Evolutionary conservation across 129 eudicot species (phyloP).

Genomic region (Pulicaria dysenterica): DNA sequence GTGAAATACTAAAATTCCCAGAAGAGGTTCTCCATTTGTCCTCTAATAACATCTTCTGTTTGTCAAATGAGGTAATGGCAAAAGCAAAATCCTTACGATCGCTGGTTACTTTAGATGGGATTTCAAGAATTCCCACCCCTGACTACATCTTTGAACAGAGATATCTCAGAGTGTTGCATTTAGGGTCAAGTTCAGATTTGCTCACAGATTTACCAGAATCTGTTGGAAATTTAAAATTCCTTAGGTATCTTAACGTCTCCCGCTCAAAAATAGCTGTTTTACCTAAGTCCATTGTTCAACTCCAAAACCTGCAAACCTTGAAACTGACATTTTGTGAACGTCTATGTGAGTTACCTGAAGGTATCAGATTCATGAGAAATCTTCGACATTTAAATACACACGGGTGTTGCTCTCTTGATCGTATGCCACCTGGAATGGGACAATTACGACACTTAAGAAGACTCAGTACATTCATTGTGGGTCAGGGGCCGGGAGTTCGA

Average conservation of each 20-base stretch:
- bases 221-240: conserved; percentile 37
- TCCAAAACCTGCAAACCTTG: conserved; percentile 41
- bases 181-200: conserved; percentile 39
- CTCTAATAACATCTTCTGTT: conserved; percentile 35
- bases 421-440: conserved; percentile 44
- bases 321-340: conserved; percentile 36
- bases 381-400: conserved; percentile 38
- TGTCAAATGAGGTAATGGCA: conserved; percentile 39
- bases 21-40: conserved; percentile 47
- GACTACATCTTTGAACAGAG: conserved; percentile 39
- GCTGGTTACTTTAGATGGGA: conserved; percentile 29
- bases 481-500: conserved; percentile 21
- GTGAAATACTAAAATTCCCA: conserved; percentile 37
- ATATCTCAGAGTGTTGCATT: conserved; percentile 39
- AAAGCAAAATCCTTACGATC: conserved; percentile 42
- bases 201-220: conserved; percentile 41
- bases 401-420: conserved; percentile 44
- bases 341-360: conserved; percentile 38
- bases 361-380: conserved; percentile 40
- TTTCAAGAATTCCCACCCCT: conserved; percentile 36
- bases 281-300: conserved; percentile 41
- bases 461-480: conserved; percentile 41
- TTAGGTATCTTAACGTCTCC: conserved; percentile 42
- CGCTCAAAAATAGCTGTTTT: conserved; percentile 38
- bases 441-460: conserved; percentile 45